Percentiles rank a stretch among this genome's conserved stretches.
phyloP scores from a whole-genome alignment of 2,329 filamentous ascomycete species.

The Talaromyces albobiverticillius region DNA sequence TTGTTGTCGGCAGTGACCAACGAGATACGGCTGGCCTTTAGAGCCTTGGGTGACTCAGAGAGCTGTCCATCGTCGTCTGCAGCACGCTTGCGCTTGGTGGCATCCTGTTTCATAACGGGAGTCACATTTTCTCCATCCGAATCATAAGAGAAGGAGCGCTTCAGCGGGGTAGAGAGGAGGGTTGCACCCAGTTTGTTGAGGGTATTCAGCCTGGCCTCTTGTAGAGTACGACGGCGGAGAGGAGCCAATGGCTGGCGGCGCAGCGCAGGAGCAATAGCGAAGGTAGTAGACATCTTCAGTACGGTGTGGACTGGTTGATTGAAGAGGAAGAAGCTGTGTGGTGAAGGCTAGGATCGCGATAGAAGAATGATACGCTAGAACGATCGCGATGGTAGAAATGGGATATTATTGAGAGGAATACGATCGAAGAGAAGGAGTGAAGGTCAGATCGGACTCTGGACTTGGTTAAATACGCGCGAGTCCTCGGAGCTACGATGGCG shows the following conservation, averaged over 20 bases:
- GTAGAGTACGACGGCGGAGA: slow-evolving; percentile 5
- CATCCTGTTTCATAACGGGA: slow-evolving; percentile 49
- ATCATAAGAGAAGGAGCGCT: slow-evolving; percentile 13
- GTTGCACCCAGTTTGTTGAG: slow-evolving; percentile 8
- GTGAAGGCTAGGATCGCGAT: too few species aligned
- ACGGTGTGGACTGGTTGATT: not conserved
- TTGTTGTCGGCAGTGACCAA: slow-evolving; percentile 17
- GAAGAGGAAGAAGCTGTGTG: too few species aligned
- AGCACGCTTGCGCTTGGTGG: slow-evolving; percentile 42
- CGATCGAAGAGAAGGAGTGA: slow-evolving; percentile 39
- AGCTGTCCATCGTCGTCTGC: slow-evolving; percentile 27
- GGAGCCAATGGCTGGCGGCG: slow-evolving; percentile 1
- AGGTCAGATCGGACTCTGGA: slow-evolving; percentile 15
- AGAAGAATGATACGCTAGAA: not conserved
- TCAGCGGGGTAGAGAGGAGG: slow-evolving; percentile 29
- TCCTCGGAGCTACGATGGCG: not conserved
- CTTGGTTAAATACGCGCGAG: not conserved
- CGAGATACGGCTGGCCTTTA: slow-evolving; percentile 45
- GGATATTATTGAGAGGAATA: slow-evolving; percentile 22
- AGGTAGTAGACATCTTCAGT: slow-evolving; percentile 10
- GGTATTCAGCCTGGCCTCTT: slow-evolving; percentile 1
- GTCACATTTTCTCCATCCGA: slow-evolving; percentile 59
- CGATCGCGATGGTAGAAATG: too few species aligned
- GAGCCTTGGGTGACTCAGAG: slow-evolving; percentile 44
- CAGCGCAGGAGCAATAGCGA: slow-evolving; percentile 3